Base-by-base conservation (phyloP, 169 alveolate species). In the Eimeria maxima region DNA sequence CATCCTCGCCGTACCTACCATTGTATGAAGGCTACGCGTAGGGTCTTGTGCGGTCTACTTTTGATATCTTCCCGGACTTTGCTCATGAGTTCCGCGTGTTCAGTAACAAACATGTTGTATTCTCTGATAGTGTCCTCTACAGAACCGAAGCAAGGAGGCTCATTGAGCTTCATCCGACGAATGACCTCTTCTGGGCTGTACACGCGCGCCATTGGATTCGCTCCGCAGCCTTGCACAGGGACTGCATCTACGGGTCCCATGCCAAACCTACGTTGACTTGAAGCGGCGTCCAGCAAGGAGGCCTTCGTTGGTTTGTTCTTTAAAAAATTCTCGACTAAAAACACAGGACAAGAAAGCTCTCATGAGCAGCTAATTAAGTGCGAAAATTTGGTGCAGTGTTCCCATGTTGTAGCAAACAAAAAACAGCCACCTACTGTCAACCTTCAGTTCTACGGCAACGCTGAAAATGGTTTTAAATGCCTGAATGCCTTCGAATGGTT, bases 151-250 rank as follows among this genome's bases (percentile, higher is more conserved):
- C 93, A 86, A 18, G 93, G 93, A 69, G 74, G 60, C 8, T 57
- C 47, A 22, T 3, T 2, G 27, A 86, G 80, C 18, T 57, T 57
- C 44, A 86, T 18, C 44, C 63, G 29, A 27, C 78, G 50, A 8
- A 55, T 18, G 11, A 60, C 63, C 38, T 86, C 93, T 1, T 57
- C 80, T 10, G 93, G 93, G 93, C 93, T 86, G 44, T 86, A 86
- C 14, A 86, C 47, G 29, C 78, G 38, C 10, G 93, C 93, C 93
- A 86, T 86, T 20, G 93, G 80, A 13, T 14, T 13, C 38, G 45
- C 80, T 20, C 93, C 93, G n/a, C 93, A 86, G 74, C 78, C 38
- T 47, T 86, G 93, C 60, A 33, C 33, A 2, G 93, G 93, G 38
- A 86, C 33, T 4, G 4, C 42, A 60, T 55, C 57, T 33, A 57